Base-by-base conservation (phyloP, 768 basidiomycete genomes). In the Kwoniella sp. region DNA sequence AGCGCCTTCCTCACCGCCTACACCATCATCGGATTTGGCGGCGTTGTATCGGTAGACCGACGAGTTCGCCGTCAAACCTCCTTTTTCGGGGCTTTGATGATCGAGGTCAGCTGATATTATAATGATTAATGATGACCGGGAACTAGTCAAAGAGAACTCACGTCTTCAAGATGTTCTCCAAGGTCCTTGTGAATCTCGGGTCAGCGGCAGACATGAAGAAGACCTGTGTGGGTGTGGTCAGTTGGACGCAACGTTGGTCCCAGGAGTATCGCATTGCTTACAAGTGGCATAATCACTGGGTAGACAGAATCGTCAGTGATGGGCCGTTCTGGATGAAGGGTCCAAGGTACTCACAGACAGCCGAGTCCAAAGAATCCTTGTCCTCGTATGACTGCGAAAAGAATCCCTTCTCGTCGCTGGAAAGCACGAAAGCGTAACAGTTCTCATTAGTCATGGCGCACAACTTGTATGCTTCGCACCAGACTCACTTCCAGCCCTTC, bases 321-420 rank as follows among this genome's bases (percentile, higher is more conserved):
- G n/a, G n/a, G n/a, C n/a, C n/a, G n/a, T n/a, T n/a, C n/a, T n/a
- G n/a, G n/a, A n/a, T n/a, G n/a, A n/a, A n/a, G n/a, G n/a, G n/a
- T n/a, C n/a, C n/a, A n/a, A 12, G 22, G 1, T 5, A 65, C 63
- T 66, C 54, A 66, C 71, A 93, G 83, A 96, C 87, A 15, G 93
- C 88, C 15, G 91, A 90, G 77, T 97, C 95, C 23, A 98, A 68
- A 1, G 81, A 75, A 34, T 84, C 82, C 56, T 84, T 87, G 67
- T 92, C 90, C 73, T 97, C 95, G 80, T 93, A 99, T 74, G 89
- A 89, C 82, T 99, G 94, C 23, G 87, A 89, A 73, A 93, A 94
- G 79, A 84, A 86, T 72, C 85, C 81, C 65, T 86, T 72, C 66
- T 79, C 72, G 28, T 64, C 63, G 58, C 72, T 76, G 48, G 30